A percentile compares a stretch with the other conserved stretches of the same genome.
Conservation (phyloP, 2,329 filamentous ascomycete species). For the Acephala macrosclerotiorum region DNA sequence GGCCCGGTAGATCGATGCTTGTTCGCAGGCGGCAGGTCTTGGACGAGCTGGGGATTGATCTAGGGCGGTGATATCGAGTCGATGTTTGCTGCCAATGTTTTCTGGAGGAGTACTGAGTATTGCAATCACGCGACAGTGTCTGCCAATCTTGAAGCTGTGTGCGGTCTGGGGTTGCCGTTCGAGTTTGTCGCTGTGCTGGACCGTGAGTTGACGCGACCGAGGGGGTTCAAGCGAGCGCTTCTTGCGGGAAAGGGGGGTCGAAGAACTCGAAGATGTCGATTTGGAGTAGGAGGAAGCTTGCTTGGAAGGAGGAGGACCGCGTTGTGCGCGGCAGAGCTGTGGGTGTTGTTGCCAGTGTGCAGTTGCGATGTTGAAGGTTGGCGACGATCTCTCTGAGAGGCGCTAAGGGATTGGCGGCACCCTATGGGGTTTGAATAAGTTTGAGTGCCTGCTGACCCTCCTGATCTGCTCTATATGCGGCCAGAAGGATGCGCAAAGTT, state of each 20-base stretch:
- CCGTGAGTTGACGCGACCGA: slow-evolving; percentile 38
- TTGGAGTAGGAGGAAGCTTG: slow-evolving; percentile 11
- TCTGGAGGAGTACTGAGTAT: not conserved
- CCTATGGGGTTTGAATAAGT: slow-evolving; percentile 20
- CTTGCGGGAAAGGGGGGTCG: slow-evolving; percentile 12
- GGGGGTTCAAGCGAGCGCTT: slow-evolving; percentile 30
- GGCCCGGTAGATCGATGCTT: slow-evolving; percentile 24
- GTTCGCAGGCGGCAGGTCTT: slow-evolving; percentile 23
- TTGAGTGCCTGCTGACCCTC: slow-evolving; percentile 30
- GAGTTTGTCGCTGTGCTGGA: slow-evolving; percentile 18
- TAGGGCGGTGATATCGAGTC: slow-evolving; percentile 5
- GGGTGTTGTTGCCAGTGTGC: slow-evolving; percentile 35
- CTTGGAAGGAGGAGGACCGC: slow-evolving; percentile 19
- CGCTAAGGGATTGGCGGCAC: slow-evolving; percentile 15
- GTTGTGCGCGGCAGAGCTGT: slow-evolving; percentile 33
- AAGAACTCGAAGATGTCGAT: slow-evolving; percentile 18
- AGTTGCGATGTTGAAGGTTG: slow-evolving; percentile 14
- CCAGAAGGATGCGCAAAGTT: slow-evolving; percentile 12
- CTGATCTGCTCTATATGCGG: slow-evolving; percentile 15
- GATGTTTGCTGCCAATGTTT: not conserved
- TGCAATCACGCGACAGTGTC: slow-evolving; percentile 18
- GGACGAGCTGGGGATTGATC: slow-evolving; percentile 12
- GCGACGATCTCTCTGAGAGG: slow-evolving; percentile 16
- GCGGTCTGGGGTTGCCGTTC: slow-evolving; percentile 16
- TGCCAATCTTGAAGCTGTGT: slow-evolving; percentile 11